A percentile compares a stretch with the other conserved stretches of the same genome.
Evolutionary conservation across 1,284 basidiomycete genomes (phyloP).

Genomic region (Singerocomus inundabilis): DNA sequence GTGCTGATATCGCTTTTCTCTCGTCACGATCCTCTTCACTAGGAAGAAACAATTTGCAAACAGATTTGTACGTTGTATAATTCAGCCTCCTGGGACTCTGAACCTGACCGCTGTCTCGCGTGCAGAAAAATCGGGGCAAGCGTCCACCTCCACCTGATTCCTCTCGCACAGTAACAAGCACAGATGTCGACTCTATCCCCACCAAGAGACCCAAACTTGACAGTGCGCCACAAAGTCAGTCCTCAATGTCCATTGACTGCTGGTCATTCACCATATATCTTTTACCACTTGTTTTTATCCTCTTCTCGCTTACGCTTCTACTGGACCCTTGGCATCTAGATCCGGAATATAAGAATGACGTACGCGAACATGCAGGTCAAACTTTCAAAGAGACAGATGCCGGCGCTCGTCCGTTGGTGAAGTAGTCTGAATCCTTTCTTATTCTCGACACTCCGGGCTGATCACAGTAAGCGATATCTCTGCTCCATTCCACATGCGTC

Average conservation of each 20-base stretch:
- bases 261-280: neutral
- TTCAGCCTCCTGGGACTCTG: neutral
- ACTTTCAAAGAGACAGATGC: conserved; percentile 41
- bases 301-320: conserved; percentile 8
- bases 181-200: conserved; percentile 33
- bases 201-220: conserved; percentile 42
- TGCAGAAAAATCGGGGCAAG: conserved; percentile 61
- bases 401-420: conserved; percentile 41
- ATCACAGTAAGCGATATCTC: conserved; percentile 16
- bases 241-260: neutral
- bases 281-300: neutral
- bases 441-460: neutral
- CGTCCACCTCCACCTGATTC: conserved; percentile 45
- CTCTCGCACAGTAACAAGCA: conserved; percentile 27
- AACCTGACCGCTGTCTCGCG: neutral
- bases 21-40: conserved; percentile 6
- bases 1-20: neutral
- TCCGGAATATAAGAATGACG: conserved; percentile 36
- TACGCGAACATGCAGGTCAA: conserved; percentile 35
- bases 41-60: conserved; percentile 61
- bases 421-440: conserved; percentile 22
- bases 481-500: neutral
- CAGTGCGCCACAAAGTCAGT: conserved; percentile 33
- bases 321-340: conserved; percentile 10
- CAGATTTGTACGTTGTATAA: conserved; percentile 53